These are phyloP conservation scores for Pseudisothecium myosuroides DNA, from an alignment of 225 moss, liverwort and hornwort genomes.

Conservation along the genomic window DNA sequence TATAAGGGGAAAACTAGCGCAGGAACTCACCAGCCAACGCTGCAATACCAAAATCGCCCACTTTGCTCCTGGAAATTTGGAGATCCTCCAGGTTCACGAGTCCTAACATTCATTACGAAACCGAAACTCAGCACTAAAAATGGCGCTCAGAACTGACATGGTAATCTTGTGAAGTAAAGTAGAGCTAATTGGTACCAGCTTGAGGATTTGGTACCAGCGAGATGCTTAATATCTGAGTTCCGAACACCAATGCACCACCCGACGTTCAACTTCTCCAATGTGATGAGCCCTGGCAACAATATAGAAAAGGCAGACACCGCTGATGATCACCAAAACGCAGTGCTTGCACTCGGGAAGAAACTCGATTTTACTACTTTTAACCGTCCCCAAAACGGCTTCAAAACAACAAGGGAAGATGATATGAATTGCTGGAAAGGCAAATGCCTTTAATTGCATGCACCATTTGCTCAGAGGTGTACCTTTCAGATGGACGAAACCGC, in stretches of 20 bases:
- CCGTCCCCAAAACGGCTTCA: background rate
- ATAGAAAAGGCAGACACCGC: background rate
- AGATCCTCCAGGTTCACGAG: slow-evolving; percentile 82
- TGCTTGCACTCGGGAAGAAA: background rate
- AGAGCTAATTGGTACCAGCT: background rate
- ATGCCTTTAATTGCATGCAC: background rate
- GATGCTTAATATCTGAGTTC: slow-evolving; percentile 70
- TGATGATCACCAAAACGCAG: background rate
- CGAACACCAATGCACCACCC: slow-evolving; percentile 88
- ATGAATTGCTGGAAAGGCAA: background rate
- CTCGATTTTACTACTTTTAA: background rate
- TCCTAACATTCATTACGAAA: slow-evolving; percentile 22
- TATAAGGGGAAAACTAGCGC: background rate
- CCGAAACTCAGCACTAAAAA: background rate
- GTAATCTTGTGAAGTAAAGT: background rate
- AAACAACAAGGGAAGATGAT: background rate
- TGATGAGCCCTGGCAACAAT: slow-evolving; percentile 44
- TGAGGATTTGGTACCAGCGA: slow-evolving; percentile 40
- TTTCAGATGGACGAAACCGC: slow-evolving; percentile 66
- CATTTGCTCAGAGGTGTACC: slow-evolving; percentile 19
- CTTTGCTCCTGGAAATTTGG: slow-evolving; percentile 90
- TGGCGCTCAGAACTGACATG: background rate
- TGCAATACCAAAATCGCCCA: slow-evolving; percentile 64
- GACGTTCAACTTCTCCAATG: slow-evolving; percentile 75
- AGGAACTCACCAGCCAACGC: slow-evolving; percentile 51